Percentiles rank a stretch among this genome's conserved stretches.
These are phyloP conservation scores for Paecilomyces niveus DNA, from an alignment of 2,329 filamentous ascomycete species.

Conservation along the genomic window DNA sequence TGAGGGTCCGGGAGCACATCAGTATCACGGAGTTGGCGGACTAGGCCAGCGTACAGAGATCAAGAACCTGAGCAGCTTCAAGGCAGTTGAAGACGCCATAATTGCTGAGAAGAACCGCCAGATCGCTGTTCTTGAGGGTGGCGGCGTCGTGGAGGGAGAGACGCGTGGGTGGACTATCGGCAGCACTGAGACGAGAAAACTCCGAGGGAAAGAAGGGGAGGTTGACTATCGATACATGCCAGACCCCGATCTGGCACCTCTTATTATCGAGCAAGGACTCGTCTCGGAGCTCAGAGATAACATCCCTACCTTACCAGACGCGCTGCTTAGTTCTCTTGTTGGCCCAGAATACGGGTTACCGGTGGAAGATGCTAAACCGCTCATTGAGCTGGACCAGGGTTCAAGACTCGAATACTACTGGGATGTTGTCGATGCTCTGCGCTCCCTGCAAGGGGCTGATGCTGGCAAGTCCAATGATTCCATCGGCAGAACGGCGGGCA, in stretches of 20 bases:
- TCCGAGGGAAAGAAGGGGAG: constrained; percentile 91
- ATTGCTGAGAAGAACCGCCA: constrained; percentile 85
- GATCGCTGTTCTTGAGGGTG: constrained; percentile 68
- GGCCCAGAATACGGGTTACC: constrained; percentile 59
- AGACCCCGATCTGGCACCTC: constrained; percentile 78
- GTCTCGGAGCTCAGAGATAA: constrained; percentile 55
- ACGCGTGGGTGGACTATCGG: constrained; percentile 90
- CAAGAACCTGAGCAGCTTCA: constrained; percentile 93
- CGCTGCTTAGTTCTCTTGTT: constrained; percentile 57
- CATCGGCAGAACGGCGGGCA: constrained; percentile 47
- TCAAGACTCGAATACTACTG: constrained; percentile 72
- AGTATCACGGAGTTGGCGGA: constrained; percentile 52
- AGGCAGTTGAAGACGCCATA: constrained; percentile 90
- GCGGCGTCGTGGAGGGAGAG: constrained; percentile 71
- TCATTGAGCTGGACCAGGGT: constrained; percentile 71
- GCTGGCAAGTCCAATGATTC: constrained; percentile 20
- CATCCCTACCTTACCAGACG: constrained; percentile 66
- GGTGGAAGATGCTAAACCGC: constrained; percentile 72
- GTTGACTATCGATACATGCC: constrained; percentile 99
- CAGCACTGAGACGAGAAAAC: constrained; percentile 67
- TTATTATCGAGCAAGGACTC: constrained; percentile 66
- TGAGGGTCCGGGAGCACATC: constrained; percentile 33
- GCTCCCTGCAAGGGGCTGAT: constrained; percentile 17
- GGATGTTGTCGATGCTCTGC: constrained; percentile 34
- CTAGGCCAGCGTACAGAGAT: constrained; percentile 91